Percentiles rank a stretch among this genome's conserved stretches.
Evolutionary conservation across 192 early-diverging fungal genomes (phyloP).

Genomic region (Backusella tarrabulga): DNA sequence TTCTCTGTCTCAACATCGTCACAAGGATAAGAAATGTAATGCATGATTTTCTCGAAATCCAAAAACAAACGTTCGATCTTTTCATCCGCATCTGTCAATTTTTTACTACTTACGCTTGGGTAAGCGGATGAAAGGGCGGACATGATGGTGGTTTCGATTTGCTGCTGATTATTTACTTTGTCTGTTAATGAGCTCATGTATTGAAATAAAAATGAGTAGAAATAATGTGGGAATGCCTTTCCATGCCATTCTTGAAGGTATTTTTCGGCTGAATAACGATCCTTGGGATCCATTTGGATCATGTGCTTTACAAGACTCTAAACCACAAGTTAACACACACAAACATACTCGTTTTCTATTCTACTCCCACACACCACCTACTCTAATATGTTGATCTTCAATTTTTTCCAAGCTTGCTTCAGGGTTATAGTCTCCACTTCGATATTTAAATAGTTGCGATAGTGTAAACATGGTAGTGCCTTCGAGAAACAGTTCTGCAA

Average conservation of each 20-base stretch:
- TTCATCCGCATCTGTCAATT: slow-evolving; percentile 61
- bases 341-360: no score
- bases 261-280: slow-evolving; percentile 69
- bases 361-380: slow-evolving; percentile 21
- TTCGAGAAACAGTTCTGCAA: slow-evolving; percentile 94
- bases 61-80: slow-evolving; percentile 73
- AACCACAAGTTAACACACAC: neutral
- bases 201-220: slow-evolving; percentile 71
- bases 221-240: slow-evolving; percentile 73
- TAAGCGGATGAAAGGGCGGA: slow-evolving; percentile 13
- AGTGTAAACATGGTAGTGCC: slow-evolving; percentile 90
- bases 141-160: slow-evolving; percentile 11
- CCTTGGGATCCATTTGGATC: slow-evolving; percentile 81
- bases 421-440: slow-evolving; percentile 76
- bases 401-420: slow-evolving; percentile 74
- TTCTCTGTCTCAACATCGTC: neutral
- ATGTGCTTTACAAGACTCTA: slow-evolving; percentile 74
- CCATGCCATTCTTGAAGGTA: slow-evolving; percentile 81
- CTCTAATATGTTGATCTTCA: slow-evolving; percentile 73
- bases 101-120: slow-evolving; percentile 10
- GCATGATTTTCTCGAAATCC: slow-evolving; percentile 72
- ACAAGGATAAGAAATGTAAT: slow-evolving; percentile 46
- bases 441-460: slow-evolving; percentile 89
- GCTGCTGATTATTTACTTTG: slow-evolving; percentile 9
- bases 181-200: slow-evolving; percentile 67